Base-by-base conservation (phyloP, 2,329 filamentous ascomycete species). In the Xylariaceae sp. region DNA sequence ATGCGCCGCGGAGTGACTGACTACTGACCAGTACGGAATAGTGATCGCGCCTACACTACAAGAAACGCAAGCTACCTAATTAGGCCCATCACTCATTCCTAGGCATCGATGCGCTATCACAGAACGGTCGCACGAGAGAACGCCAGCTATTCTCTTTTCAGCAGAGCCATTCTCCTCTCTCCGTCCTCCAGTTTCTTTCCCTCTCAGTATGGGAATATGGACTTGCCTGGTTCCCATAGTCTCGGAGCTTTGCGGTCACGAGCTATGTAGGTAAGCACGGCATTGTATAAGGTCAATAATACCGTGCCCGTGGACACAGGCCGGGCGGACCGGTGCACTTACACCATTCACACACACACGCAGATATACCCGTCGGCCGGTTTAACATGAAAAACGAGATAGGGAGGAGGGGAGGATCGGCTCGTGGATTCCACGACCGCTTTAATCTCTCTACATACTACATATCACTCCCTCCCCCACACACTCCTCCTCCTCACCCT, bases 241-340 rank as follows among this genome's bases (percentile, higher is more conserved):
- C 52, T 55, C 60, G 60, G 60, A 56, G 57, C 57, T 60, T 30
- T 48, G 17, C 60, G 57, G 60, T 57, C 60, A 58, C 57, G 58
- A 55, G 57, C 49, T 62, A 53, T 30, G 23, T 30, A 30, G 5
- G 23, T 30, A 30, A 30, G 23, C 5, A 17, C 39, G 47, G 41
- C 41, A 30, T 30, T 30, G 23, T 30, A 30, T 45, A 11, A 51
- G 37, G 47, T 57, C 30, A 50, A 9, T 49, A 23, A 49, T 30
- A 49, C 47, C 55, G 51, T 49, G 15, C 47, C 57, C 52, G 61
- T 58, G 37, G 35, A 5, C 51, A 41, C 49, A 41, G 51, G 58
- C 58, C 58, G 61, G 55, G 44, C 58, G 52, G 56, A 7, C 55
- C 58, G 55, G 58, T 51, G 49, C 50, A 41, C 45, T 49, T 11